A percentile compares a stretch with the other conserved stretches of the same genome.
Conservation (phyloP, 2,329 filamentous ascomycete species). For the Pseudocercospora crystallina region DNA sequence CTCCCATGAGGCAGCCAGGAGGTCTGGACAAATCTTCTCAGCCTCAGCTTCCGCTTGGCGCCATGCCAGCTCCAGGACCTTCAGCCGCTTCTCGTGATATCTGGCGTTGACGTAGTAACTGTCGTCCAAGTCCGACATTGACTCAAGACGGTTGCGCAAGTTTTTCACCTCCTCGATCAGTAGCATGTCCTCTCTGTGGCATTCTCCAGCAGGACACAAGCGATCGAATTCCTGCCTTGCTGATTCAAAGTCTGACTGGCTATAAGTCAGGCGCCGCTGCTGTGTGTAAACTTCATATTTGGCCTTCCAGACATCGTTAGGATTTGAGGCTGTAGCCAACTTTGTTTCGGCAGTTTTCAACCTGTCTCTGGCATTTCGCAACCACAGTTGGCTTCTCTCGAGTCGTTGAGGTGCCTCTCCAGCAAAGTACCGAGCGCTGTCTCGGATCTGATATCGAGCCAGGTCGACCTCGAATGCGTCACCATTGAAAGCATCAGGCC, state of each 20-base stretch:
- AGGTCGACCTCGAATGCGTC: background rate
- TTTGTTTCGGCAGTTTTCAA: background rate
- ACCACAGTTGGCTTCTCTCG: background rate
- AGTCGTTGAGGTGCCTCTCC: background rate
- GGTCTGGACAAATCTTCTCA: too few species aligned
- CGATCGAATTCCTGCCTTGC: background rate
- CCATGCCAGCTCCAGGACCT: background rate
- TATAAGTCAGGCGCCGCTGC: background rate
- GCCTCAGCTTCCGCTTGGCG: background rate
- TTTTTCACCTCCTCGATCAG: background rate
- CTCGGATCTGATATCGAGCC: background rate
- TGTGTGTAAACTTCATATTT: background rate
- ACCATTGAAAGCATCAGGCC: constrained; percentile 1
- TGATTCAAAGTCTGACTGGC: background rate
- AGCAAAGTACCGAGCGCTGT: background rate
- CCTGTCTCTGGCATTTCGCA: background rate
- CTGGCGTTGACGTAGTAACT: background rate
- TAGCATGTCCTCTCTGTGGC: background rate
- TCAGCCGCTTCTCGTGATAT: background rate
- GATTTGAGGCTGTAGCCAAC: background rate
- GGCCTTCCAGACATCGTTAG: background rate
- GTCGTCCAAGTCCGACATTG: background rate
- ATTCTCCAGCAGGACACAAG: background rate
- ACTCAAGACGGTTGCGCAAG: background rate
- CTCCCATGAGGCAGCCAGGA: too few species aligned